Base-by-base conservation (phyloP, 2,329 filamentous ascomycete genomes). In the Didymella pinodella region DNA sequence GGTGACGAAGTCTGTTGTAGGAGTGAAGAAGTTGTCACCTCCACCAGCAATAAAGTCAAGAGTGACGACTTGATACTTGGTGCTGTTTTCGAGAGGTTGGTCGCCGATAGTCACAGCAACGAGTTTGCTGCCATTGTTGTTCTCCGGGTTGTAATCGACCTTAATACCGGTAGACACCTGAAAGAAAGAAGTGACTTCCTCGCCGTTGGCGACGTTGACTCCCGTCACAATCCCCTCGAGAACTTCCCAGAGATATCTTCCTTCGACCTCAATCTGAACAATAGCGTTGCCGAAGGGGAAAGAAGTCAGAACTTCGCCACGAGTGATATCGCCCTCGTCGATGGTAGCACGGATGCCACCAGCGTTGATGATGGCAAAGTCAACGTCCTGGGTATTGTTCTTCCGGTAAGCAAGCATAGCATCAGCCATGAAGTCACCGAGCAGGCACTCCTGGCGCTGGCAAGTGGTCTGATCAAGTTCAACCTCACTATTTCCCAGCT, bases 221-320 rank as follows among this genome's bases (percentile, higher is more conserved):
- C 76, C 77, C 4, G 82, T 81, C 3, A 88, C 80, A 57, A 84
- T 81, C 4, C 87, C 87, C 68, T 89, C 86, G 31, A 90, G 78
- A 5, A 85, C 78, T 41, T 81, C 77, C 81, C 84, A 85, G 4
- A 90, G 70, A 43, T 84, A 79, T 8, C 81, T 76, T 18, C 87
- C 87, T 0, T 77, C 77, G 61, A 85, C 80, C 0, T 70, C 76
- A 16, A 89, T 74, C 66, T 89, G 85, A 8, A 88, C 86, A 20
- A 90, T 80, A 44, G 86, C 80, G 73, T 90, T 90, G 54, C 85
- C 84, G 63, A 90, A 90, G 38, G 87, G 87, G 75, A 90, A 90
- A 0, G 85, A 82, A 0, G 85, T 88, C 2, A 89, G 78, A 5
- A 89, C 84, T 60, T 88, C 83, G 52, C 87, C 87, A 34, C 86